These are phyloP conservation scores for Cercophora newfieldiana DNA, from an alignment of 495 filamentous ascomycete species.

Conservation along the genomic window DNA sequence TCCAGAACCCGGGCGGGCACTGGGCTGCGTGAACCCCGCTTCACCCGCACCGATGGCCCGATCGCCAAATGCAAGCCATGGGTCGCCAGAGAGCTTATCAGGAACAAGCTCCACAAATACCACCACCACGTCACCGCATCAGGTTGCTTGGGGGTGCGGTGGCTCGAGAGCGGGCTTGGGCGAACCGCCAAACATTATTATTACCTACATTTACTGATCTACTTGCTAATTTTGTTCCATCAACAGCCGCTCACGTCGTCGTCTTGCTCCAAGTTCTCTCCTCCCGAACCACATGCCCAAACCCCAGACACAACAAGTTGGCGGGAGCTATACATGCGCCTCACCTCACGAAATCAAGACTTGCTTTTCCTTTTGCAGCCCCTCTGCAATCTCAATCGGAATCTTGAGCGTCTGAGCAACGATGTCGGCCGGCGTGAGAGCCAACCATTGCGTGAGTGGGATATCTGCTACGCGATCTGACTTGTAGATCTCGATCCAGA, in stretches of 20 bases:
- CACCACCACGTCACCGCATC: background rate
- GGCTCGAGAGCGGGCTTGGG: no score
- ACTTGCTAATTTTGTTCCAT: background rate
- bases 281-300: background rate
- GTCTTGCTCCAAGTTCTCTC: no score
- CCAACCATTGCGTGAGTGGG: slow-evolving; percentile 63
- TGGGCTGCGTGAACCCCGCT: no score
- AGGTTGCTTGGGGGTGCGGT: no score
- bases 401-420: slow-evolving; percentile 60
- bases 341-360: slow-evolving; percentile 41
- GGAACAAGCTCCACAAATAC: background rate
- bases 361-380: slow-evolving; percentile 66
- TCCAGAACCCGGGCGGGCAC: no score
- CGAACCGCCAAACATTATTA: background rate
- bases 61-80: background rate
- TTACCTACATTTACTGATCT: background rate
- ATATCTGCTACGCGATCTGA: slow-evolving; percentile 64
- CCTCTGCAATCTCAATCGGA: slow-evolving; percentile 54
- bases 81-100: background rate
- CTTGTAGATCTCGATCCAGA: slow-evolving; percentile 69
- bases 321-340: background rate
- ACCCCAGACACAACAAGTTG: background rate
- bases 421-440: slow-evolving; percentile 60
- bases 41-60: background rate
- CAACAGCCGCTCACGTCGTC: no score